A percentile compares a stretch with the other conserved stretches of the same genome.
Conservation (phyloP, 1,284 basidiomycete species). For the Apiotrichum gamsii region DNA sequence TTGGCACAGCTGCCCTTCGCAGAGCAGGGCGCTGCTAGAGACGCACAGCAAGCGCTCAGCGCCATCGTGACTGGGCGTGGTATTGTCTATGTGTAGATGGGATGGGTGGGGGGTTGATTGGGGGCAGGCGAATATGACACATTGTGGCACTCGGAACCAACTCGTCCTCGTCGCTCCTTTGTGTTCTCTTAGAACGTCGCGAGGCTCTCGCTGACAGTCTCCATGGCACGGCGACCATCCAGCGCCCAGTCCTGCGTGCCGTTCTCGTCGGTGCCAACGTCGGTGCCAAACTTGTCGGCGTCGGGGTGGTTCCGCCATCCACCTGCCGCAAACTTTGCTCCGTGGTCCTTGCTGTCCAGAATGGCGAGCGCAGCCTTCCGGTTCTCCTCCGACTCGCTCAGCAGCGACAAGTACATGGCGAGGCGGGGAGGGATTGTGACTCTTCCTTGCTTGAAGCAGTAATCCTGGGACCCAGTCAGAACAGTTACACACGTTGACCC, state of each 20-base stretch:
- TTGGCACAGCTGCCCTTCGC: no score
- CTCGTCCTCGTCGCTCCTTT: no score
- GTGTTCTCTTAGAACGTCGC: constrained; percentile 1
- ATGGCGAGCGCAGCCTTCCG: constrained; percentile 25
- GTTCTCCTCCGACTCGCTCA: constrained; percentile 16
- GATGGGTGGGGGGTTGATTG: no score
- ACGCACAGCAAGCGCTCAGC: no score
- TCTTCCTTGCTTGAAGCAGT: constrained; percentile 68
- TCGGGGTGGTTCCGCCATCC: constrained; percentile 41
- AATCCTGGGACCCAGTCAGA: no score
- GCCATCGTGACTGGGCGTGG: no score
- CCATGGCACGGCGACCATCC: constrained; percentile 26
- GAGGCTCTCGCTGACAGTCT: constrained; percentile 26
- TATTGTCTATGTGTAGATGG: no score
- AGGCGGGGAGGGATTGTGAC: constrained; percentile 64
- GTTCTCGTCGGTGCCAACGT: constrained; percentile 24
- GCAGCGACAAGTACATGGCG: constrained; percentile 26
- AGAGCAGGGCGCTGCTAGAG: no score
- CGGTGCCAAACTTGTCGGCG: constrained; percentile 26
- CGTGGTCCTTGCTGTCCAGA: constrained; percentile 31
- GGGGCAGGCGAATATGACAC: no score
- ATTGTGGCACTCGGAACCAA: no score
- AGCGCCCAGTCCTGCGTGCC: constrained; percentile 28
- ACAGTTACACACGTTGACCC: no score
- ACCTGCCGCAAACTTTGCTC: constrained; percentile 32